Base-by-base conservation (phyloP, 257 asterid genomes). In the Solanum dulcamara region DNA sequence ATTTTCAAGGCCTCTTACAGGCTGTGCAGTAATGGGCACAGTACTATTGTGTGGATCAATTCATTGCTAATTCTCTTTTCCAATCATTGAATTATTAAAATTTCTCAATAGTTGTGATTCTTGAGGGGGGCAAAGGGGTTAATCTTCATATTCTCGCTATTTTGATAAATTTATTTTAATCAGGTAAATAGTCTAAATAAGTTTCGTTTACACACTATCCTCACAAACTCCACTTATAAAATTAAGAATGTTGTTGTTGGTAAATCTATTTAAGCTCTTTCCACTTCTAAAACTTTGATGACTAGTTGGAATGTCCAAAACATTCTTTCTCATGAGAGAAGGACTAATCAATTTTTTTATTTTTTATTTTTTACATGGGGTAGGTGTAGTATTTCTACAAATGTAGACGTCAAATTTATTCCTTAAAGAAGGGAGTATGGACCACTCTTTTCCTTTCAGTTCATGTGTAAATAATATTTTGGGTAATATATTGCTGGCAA, bases 11-110 rank as follows among this genome's bases (percentile, higher is more conserved):
- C 57, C 67, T 86, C 66, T 81, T 90, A 92, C 97, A 95, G 97
- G 89, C 98, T 95, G 97, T 90, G 92, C 35, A 87, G 97, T 87
- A 82, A 91, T 94, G 99, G 99, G 93, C 95, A 81, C 68, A 60
- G 83, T 15, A 83, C 59, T 10, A 85, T 85, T 90, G 87, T 88
- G 88, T 44, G 15, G 84, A 85, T 81, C 87, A 86, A 85, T 86
- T 89, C 86, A 42, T 84, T 83, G 59, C 84, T 88, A 55, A 84
- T 57, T 72, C 59, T 22, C 59, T 80, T 79, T 48, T 48, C 42
- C 20, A 79, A 79, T 79, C 66, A 79, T 79, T 30, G 66, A 48
- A 17, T 7, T 79, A 79, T 79, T 48, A 17, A 48, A 79, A 30
- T 48, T 46, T 17, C 46, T 79, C 66, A 15, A 17, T 48, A 48